Evolutionary conservation across 495 filamentous ascomycete genomes (phyloP).

Genomic region (Hypoxylon lenormandii): DNA sequence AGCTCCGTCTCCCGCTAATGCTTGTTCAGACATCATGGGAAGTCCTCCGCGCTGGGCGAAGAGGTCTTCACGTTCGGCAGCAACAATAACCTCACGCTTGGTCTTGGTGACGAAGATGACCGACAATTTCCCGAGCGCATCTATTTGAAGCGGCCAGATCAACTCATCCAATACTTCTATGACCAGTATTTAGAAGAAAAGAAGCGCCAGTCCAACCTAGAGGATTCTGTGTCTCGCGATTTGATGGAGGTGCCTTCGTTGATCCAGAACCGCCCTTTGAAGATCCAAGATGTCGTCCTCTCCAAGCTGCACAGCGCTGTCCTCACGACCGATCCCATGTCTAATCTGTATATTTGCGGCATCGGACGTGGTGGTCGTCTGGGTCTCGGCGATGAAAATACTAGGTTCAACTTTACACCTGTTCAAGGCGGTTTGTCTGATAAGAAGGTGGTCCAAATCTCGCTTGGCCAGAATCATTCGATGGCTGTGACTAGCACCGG

Average conservation of each 20-base stretch:
- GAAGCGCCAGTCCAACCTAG: constrained; percentile 30
- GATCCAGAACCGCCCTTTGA: constrained; percentile 74
- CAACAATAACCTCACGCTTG: constrained; percentile 92
- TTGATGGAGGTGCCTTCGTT: constrained; percentile 72
- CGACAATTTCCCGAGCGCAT: constrained; percentile 91
- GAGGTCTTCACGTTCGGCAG: constrained; percentile 93
- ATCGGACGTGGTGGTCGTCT: constrained; percentile 90
- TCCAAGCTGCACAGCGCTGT: constrained; percentile 94
- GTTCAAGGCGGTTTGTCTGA: constrained; percentile 78
- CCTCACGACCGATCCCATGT: constrained; percentile 86
- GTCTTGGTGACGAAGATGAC: constrained; percentile 92
- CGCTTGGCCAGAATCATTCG: constrained; percentile 90
- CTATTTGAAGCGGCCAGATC: constrained; percentile 78
- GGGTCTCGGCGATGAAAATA: constrained; percentile 88
- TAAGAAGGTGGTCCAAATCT: constrained; percentile 76
- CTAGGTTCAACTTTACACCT: constrained; percentile 83
- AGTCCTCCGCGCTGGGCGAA: constrained; percentile 69
- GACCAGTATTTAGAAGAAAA: constrained; percentile 65
- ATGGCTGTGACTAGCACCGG: constrained; percentile 84
- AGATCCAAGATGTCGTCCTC: constrained; percentile 80
- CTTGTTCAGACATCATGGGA: constrained; percentile 40
- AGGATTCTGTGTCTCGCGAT: constrained; percentile 50
- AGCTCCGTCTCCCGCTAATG: constrained; percentile 17
- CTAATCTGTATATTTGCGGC: constrained; percentile 92
- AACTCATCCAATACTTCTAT: constrained; percentile 77